A percentile compares a stretch with the other conserved stretches of the same genome.
Conservation (phyloP, 768 basidiomycete species). For the Lactifluus hygrophoroides region DNA sequence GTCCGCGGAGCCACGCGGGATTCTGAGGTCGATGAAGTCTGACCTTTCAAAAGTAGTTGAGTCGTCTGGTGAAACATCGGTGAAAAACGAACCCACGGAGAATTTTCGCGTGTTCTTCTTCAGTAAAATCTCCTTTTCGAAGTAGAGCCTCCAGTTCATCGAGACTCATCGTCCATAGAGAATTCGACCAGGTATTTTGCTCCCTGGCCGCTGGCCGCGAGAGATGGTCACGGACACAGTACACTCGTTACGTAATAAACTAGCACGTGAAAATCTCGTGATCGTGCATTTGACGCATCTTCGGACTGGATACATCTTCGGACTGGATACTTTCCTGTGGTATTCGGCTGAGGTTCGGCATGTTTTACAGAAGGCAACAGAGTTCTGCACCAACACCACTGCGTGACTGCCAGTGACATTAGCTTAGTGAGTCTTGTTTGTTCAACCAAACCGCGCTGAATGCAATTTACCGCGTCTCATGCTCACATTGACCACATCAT, state of each 20-base stretch:
- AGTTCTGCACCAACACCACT: too few species aligned
- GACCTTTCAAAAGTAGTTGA: constrained; percentile 2
- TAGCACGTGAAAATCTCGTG: not conserved
- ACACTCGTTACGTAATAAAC: not conserved
- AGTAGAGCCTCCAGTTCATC: constrained; percentile 7
- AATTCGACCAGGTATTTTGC: not conserved
- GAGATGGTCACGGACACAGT: too few species aligned
- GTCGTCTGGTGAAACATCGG: not conserved
- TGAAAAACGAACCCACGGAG: constrained; percentile 1
- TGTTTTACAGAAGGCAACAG: too few species aligned
- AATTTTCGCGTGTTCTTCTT: constrained; percentile 9
- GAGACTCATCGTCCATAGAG: constrained; percentile 4
- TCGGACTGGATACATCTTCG: too few species aligned
- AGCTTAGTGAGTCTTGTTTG: too few species aligned
- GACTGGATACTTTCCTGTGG: too few species aligned
- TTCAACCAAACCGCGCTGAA: too few species aligned
- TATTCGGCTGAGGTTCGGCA: too few species aligned
- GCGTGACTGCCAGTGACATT: too few species aligned
- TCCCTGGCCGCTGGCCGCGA: too few species aligned
- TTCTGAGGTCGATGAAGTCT: constrained; percentile 9
- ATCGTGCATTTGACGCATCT: not conserved
- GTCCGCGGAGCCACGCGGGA: not conserved
- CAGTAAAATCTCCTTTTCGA: constrained; percentile 3
- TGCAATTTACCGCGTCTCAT: too few species aligned
- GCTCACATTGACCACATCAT: too few species aligned